Evolutionary conservation across 2,329 filamentous ascomycete genomes (phyloP), one percentile per base, ranked within the genome.

Genomic region (Cryphonectria parasitica): DNA sequence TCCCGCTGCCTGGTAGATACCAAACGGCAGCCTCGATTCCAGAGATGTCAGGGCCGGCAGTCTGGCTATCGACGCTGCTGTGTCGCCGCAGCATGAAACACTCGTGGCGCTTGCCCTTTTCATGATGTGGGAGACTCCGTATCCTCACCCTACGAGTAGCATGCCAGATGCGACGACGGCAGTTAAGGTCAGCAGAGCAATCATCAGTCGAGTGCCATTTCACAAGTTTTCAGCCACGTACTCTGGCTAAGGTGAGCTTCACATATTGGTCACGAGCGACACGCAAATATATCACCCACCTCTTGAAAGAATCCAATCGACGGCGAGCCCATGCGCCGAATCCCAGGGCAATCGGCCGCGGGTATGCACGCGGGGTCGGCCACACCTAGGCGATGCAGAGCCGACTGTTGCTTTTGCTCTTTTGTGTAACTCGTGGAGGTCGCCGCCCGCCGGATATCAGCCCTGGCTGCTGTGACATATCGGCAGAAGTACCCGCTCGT

Each of bases 311-410:
- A 39, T 13, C 34, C 17, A 61, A 39, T n/a, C 34, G 31, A 61
- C 31, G 31, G 58, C 31, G 54, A 22, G 56, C 58, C 11, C 19
- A 19, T 19, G 58, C 34, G 19, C 58, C 31, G 34, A 39, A 61
- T 22, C 34, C 22, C 31, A 61, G 58, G 31, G 34, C 34, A 34
- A 61, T 61, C 17, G 34, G 19, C 58, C 34, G 58, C 58, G 58
- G 58, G 19, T 61, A n/a, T 61, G 58, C 58, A 61, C 31, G 31
- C 58, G 19, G 58, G 58, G 15, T 39, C 58, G 58, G 58, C 58
- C 58, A 61, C 31, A 39, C 31, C 19, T 36, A 34, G 34, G 36
- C 25, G 56, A 22, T 34, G 34, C 58, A 61, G 19, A 34, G 58
- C 58, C 58, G n/a, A 34, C 34, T 19, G 22, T 34, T 61, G 31